Base-by-base conservation (phyloP, 306 rosid genomes). In the Vicia faba region DNA sequence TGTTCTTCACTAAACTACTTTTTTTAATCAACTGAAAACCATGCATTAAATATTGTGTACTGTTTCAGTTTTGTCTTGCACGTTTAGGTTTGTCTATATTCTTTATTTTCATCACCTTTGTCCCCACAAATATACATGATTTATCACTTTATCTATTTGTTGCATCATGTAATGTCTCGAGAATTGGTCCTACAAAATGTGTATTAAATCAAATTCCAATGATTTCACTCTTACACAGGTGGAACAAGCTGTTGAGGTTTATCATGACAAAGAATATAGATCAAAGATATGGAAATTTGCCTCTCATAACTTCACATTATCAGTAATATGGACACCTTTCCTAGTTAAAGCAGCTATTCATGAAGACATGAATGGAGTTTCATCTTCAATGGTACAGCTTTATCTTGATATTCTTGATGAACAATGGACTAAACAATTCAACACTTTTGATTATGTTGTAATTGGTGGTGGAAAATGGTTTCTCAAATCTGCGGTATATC, bases 381-480 rank as follows among this genome's bases (percentile, higher is more conserved):
- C 98, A 16, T 71, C 89, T 5, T 83, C 93, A 11, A 92, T 87
- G 49, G 43, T 79, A 45, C 96, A 92, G 70, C 96, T 89, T 61
- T 18, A 81, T 63, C 89, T 92, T 14, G 89, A 92, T 56, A 49
- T 31, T 9, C 87, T 89, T 2, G 91, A 87, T 13, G 45, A 56
- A 63, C 46, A 29, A 15, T 92, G 98, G 98, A 86, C 85, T 0
- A 25, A 74, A 9, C 86, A 75, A 25, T 87, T 81, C 5, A 61
- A 61, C 5, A 67, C 54, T 50, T 75, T 84, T 7, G 88, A 92
- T 18, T 83, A 86, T 56, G 82, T 69, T 1, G 75, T 92, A 13
- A 78, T 89, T 48, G 86, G 82, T 7, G 89, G 93, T 3, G 98
- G 98, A 5, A 84, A 89, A 83, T 92, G 98, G 96, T 92, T 86